These are phyloP conservation scores for Zygosaccharomyces sapae DNA, from an alignment of 1,139 yeast genomes.

Conservation along the genomic window DNA sequence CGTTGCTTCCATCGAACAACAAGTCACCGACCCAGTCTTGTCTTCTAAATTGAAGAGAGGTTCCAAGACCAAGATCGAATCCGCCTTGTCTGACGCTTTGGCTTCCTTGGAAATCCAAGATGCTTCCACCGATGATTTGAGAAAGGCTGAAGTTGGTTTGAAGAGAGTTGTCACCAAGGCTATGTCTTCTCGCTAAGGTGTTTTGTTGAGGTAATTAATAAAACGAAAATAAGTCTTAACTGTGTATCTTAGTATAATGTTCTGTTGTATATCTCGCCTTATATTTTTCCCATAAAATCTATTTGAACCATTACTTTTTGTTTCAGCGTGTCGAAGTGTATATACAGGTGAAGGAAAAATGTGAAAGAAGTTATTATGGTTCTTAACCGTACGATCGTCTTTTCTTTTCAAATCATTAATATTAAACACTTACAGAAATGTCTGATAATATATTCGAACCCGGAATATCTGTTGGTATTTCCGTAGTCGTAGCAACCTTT, in stretches of 20 bases:
- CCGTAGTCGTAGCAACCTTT: slow-evolving; percentile 8
- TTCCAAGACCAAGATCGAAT: slow-evolving; percentile 96
- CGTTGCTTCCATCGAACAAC: slow-evolving; percentile 94
- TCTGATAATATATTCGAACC: background rate
- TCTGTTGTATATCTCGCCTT: slow-evolving; percentile 14
- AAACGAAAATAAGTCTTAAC: slow-evolving; percentile 16
- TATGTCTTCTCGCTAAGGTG: slow-evolving; percentile 90
- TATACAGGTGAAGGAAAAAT: no score
- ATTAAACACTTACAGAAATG: background rate
- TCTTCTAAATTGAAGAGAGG: slow-evolving; percentile 98
- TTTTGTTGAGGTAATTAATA: slow-evolving; percentile 15
- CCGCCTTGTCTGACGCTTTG: slow-evolving; percentile 97
- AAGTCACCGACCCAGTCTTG: slow-evolving; percentile 97
- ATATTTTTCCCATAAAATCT: slow-evolving; percentile 7
- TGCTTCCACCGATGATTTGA: slow-evolving; percentile 90
- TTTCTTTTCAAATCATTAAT: no score
- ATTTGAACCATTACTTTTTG: background rate
- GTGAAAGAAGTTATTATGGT: no score
- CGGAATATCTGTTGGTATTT: no score
- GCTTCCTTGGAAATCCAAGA: slow-evolving; percentile 98
- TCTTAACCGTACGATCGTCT: no score
- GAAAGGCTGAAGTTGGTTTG: slow-evolving; percentile 98
- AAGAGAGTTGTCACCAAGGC: slow-evolving; percentile 99
- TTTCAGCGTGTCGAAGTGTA: no score
- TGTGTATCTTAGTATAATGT: slow-evolving; percentile 20